Percentiles rank a stretch among this genome's conserved stretches.
These are phyloP conservation scores for Sarcocystis neurona DNA, from an alignment of 169 alveolate genomes.

Conservation along the genomic window DNA sequence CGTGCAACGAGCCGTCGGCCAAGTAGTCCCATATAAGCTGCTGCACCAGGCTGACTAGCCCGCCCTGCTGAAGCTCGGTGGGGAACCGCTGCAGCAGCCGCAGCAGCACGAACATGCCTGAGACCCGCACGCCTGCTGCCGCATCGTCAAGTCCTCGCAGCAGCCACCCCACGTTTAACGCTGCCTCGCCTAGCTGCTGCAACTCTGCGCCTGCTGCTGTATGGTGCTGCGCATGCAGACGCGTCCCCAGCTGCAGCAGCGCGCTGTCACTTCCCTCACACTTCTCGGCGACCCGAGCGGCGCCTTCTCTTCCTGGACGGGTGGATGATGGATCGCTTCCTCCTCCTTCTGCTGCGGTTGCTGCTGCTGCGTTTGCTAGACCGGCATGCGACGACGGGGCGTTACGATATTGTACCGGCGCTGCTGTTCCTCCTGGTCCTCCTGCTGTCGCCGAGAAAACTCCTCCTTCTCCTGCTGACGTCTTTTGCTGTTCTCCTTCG, in stretches of 20 bases:
- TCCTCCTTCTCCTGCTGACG: too few species aligned
- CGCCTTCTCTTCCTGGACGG: too few species aligned
- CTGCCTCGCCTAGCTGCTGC: conserved; percentile 32
- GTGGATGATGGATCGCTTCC: too few species aligned
- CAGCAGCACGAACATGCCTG: conserved; percentile 47
- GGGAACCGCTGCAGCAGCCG: conserved; percentile 62
- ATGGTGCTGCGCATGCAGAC: not conserved
- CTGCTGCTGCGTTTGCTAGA: conserved; percentile 40
- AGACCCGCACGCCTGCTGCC: conserved; percentile 21
- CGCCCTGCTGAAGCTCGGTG: too few species aligned
- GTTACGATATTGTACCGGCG: too few species aligned
- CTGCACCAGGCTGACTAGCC: too few species aligned
- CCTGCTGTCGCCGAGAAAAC: too few species aligned
- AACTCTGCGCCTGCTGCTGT: conserved; percentile 29
- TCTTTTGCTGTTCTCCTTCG: too few species aligned
- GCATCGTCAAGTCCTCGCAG: conserved; percentile 48
- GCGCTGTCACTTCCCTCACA: too few species aligned
- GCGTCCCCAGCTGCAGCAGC: conserved; percentile 59
- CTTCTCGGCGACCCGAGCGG: too few species aligned
- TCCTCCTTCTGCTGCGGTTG: conserved; percentile 54
- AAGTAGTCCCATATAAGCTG: conserved; percentile 46
- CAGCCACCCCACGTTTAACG: conserved; percentile 47
- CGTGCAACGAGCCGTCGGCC: conserved; percentile 35
- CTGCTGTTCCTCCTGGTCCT: too few species aligned
- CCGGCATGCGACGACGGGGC: too few species aligned